These are phyloP conservation scores for Coniochaeta prunicola DNA, from an alignment of 2,329 filamentous ascomycete species.

Conservation along the genomic window DNA sequence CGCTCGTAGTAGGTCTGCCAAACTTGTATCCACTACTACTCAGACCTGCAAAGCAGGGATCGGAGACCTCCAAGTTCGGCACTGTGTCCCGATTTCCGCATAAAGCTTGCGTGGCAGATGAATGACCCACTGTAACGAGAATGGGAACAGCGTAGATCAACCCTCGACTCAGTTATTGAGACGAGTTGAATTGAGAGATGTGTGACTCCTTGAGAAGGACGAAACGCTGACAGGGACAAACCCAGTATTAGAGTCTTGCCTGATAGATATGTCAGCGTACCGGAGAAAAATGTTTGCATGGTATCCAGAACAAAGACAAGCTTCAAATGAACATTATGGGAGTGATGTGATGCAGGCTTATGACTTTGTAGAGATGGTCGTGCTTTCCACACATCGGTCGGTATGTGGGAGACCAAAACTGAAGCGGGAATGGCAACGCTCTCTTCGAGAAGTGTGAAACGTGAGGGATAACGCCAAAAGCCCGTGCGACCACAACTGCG, in stretches of 20 bases:
- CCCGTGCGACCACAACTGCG: not conserved
- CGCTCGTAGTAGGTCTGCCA: not conserved
- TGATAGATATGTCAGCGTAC: conserved; percentile 9
- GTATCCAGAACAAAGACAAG: not conserved
- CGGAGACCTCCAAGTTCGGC: conserved; percentile 6
- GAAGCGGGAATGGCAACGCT: not conserved
- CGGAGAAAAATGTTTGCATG: not conserved
- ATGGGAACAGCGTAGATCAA: conserved; percentile 7
- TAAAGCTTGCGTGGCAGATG: conserved; percentile 11
- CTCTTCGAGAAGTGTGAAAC: not conserved
- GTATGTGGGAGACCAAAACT: not conserved
- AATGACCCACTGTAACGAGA: not conserved
- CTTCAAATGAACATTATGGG: not conserved
- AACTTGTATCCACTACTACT: not conserved
- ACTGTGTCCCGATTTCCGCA: conserved; percentile 9
- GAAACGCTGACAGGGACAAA: conserved; percentile 13
- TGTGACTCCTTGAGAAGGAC: conserved; percentile 6
- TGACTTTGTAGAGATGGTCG: not conserved
- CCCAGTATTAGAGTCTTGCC: conserved; percentile 8
- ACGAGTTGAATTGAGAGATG: conserved; percentile 9
- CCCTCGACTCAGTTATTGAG: conserved; percentile 3
- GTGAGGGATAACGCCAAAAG: not conserved
- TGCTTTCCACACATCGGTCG: not conserved
- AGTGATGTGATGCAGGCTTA: not conserved
- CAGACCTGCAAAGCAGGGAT: not conserved